phyloP scores from a whole-genome alignment of 345 rosid species.

The Ceriops tagal region DNA sequence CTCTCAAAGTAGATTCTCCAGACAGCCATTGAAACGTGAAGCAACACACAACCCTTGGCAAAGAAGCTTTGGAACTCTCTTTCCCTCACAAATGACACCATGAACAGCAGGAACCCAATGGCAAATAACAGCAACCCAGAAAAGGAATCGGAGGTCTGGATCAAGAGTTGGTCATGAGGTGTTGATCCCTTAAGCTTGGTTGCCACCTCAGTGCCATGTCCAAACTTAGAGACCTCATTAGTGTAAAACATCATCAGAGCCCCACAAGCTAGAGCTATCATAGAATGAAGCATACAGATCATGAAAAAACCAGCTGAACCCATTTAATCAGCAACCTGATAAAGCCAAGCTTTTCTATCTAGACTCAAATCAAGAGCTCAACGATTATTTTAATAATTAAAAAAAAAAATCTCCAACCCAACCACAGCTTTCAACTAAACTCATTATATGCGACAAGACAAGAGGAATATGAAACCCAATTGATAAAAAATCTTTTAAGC shows the following conservation, averaged over 20 bases:
- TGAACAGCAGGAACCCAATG: conserved; percentile 17
- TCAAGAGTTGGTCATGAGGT: conserved; percentile 23
- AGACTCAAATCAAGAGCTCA: neutral
- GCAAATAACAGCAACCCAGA: conserved; percentile 28
- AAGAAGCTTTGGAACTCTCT: conserved; percentile 27
- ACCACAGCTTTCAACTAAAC: neutral
- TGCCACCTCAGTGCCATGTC: conserved; percentile 23
- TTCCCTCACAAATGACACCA: conserved; percentile 20
- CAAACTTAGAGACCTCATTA: conserved; percentile 10
- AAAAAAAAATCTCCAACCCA: neutral
- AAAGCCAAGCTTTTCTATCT: neutral
- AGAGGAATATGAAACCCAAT: conserved; percentile 1
- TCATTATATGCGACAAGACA: neutral
- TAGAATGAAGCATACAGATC: conserved; percentile 23
- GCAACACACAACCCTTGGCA: conserved; percentile 22
- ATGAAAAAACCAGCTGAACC: conserved; percentile 39
- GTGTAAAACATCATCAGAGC: conserved; percentile 25
- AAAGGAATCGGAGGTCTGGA: conserved; percentile 27
- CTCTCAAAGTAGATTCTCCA: conserved; percentile 24
- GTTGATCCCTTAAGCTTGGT: conserved; percentile 26
- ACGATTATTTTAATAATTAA: neutral
- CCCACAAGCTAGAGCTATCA: conserved; percentile 23
- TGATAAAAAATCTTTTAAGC: neutral
- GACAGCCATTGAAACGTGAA: conserved; percentile 21
- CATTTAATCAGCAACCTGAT: conserved; percentile 15